Base-by-base conservation (phyloP, 371 early-diverging fungal genomes). In the Mucor circinelloides region DNA sequence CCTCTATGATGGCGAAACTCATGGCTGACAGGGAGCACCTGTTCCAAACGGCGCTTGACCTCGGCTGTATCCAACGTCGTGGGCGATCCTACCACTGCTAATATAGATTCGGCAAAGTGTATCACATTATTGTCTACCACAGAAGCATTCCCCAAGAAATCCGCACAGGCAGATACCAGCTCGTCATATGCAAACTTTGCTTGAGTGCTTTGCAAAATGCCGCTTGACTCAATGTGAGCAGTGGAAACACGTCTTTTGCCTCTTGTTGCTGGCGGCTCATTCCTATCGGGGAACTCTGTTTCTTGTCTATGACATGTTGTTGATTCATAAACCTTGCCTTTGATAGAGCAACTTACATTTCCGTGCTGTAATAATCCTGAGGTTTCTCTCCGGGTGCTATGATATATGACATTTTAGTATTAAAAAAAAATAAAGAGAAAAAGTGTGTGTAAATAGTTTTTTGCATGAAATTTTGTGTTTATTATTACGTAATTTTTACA, bases 361-460 rank as follows among this genome's bases (percentile, higher is more conserved):
- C 48, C 3, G 48, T 21, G 3, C 6, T 2, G 48, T 48, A 21
- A 48, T 48, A 48, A 23, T 23, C 21, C 8, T 21, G 48, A 0
- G 17, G 30, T 48, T 71, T 71, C 42, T 71, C 72, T 17, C 72
- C 72, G 13, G 72, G 72, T 31, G 72, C 72, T 60, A 7, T 21
- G n/a, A 50, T 42, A 36, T 34, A 27, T 6, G 17, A 31, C 34
- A 23, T 30, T 1, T 38, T 28, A 30, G n/a, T n/a, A n/a, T n/a
- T 48, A 10, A 56, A 23, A 38, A 32, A 44, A 27, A 52, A 34
- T 44, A 60, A 60, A 46, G 27, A 46, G 38, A 30, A 38, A 57
- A 60, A 44, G 31, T 21, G 30, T 15, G 15, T 52, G 27, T 23
- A 19, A 9, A 21, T 9, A 9, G n/a, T 57, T 30, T 40, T 23